Conservation (phyloP, 192 early-diverging fungal genomes). For the Linnemannia exigua region DNA sequence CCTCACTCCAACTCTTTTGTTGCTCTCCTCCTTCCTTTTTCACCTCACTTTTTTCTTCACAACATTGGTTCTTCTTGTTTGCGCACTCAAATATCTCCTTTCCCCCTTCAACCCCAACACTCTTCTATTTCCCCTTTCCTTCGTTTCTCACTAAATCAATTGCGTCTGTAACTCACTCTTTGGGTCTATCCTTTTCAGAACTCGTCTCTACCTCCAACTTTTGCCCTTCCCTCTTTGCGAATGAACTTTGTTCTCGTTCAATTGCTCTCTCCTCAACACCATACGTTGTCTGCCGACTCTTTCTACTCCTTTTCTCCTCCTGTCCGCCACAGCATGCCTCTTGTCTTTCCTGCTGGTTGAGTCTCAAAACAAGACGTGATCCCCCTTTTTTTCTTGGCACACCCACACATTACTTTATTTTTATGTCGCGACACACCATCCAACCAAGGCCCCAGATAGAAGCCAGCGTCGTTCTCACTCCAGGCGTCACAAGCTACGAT, state of each 20-base stretch:
- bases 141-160: not conserved
- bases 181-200: not conserved
- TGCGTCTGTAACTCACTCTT: not conserved
- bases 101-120: not conserved
- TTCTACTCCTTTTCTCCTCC: not conserved
- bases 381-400: not conserved
- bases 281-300: not conserved
- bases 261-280: not conserved
- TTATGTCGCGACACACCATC: not conserved
- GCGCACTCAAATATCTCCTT: no score
- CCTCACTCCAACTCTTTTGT: not conserved
- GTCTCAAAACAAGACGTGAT: not conserved
- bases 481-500: not conserved
- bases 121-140: not conserved
- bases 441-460: not conserved
- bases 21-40: not conserved
- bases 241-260: not conserved
- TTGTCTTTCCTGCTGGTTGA: not conserved
- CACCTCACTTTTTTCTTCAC: not conserved
- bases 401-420: not conserved
- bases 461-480: not conserved
- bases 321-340: not conserved
- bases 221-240: not conserved
- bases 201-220: no score
- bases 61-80: no score